Conservation (phyloP, 1,284 basidiomycete species). For the Singerocomus inundabilis region DNA sequence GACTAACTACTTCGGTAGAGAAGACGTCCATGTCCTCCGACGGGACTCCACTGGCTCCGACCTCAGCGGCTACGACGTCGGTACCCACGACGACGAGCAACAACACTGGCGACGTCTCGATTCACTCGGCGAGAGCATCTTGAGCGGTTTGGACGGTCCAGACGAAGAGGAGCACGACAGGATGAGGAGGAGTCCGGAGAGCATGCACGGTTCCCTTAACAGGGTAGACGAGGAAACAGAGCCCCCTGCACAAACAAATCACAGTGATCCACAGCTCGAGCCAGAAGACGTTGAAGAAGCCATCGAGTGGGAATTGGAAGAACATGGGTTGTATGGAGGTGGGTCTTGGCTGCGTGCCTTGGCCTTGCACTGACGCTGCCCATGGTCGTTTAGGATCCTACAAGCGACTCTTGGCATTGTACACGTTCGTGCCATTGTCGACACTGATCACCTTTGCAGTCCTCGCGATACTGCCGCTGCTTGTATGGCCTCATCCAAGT, state of each 20-base stretch:
- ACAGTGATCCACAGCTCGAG: conserved; percentile 9
- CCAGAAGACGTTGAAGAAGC: conserved; percentile 37
- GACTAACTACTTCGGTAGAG: conserved; percentile 13
- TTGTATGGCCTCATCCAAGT: conserved; percentile 42
- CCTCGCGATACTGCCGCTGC: conserved; percentile 47
- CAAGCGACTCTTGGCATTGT: conserved; percentile 46
- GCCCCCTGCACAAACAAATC: conserved; percentile 3
- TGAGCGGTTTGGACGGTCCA: conserved; percentile 30
- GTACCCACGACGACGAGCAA: conserved; percentile 23
- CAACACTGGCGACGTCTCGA: conserved; percentile 33
- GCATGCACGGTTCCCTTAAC: conserved; percentile 35
- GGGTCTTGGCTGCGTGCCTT: conserved; percentile 13
- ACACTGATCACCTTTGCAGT: conserved; percentile 47
- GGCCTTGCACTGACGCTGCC: conserved; percentile 4
- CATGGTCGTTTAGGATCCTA: conserved; percentile 55
- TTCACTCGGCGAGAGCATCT: conserved; percentile 33
- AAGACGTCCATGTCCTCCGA: conserved; percentile 8
- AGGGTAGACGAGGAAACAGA: conserved; percentile 45
- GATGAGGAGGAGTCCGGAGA: conserved; percentile 31
- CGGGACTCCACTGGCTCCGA: conserved; percentile 14
- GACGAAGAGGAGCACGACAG: conserved; percentile 25
- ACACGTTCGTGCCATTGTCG: conserved; percentile 56
- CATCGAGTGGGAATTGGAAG: conserved; percentile 55
- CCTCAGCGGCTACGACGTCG: conserved; percentile 24
- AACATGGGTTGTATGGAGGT: conserved; percentile 62